Base-by-base conservation (phyloP, 2,329 filamentous ascomycete genomes). In the Neophaeococcomyces aloes region DNA sequence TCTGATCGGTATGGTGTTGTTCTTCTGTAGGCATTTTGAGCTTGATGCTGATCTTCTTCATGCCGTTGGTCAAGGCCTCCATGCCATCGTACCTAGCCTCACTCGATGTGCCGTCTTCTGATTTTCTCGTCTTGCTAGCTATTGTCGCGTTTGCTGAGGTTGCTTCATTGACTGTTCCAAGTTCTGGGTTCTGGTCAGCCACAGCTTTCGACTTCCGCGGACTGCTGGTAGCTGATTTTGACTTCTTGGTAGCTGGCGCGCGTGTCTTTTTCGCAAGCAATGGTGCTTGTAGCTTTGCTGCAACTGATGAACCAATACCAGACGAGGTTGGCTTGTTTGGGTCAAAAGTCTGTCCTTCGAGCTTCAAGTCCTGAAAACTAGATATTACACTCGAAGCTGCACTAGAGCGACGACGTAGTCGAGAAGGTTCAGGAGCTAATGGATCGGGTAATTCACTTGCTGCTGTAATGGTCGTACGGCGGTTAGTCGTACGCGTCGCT, bases 381-480 rank as follows among this genome's bases (percentile, higher is more conserved):
- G 59, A 51, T 3, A 52, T 45, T 37, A 55, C 56, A 13, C 52
- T 56, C 25, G 57, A 56, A 18, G 56, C 49, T 25, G 59, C 56
- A 45, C 64, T 66, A 8, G 52, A 52, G 42, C 56, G 47, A 32
- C 56, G 50, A 30, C 53, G 54, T 25, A 48, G 37, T 29, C 49
- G 48, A 10, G 38, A 10, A 11, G 31, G 13, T 8, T 48, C 38
- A 10, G 15, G 29, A 34, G 29, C 29, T 27, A 23, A 23, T 29
- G 39, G 36, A 47, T 61, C 60, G 30, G 67, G 62, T 6, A 74
- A 54, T 29, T 69, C 65, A n/a, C 65, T 61, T 1, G 72, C 59
- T 21, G 72, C 72, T 21, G 71, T 73, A 34, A 81, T 73, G 0
- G 80, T 86, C 49, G 69, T 81, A 42, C 82, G 68, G 25, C 81